A percentile compares a stretch with the other conserved stretches of the same genome.
phyloP scores from a whole-genome alignment of 495 filamentous ascomycete genomes.

The Gamarada debralockiae region DNA sequence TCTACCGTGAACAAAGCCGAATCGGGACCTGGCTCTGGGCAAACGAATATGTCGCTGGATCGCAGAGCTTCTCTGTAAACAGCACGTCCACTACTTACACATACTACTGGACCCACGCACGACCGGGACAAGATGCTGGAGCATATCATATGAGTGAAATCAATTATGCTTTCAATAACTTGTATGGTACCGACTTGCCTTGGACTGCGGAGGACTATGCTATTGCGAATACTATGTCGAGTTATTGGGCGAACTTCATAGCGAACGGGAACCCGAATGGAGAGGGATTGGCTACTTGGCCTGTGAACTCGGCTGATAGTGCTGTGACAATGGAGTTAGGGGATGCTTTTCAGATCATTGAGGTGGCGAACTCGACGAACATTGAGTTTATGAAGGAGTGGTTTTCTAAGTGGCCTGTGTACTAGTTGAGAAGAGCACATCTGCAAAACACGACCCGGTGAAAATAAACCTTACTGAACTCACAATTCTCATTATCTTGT shows the following conservation, averaged over 20 bases:
- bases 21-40: conserved; percentile 3
- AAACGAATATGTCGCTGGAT: background rate
- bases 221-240: conserved; percentile 3
- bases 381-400: conserved; percentile 7
- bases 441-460: too few species aligned
- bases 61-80: background rate
- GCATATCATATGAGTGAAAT: conserved; percentile 9
- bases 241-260: conserved; percentile 7
- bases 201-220: background rate
- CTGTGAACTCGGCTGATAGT: background rate
- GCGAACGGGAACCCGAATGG: conserved; percentile 2
- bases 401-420: conserved; percentile 7
- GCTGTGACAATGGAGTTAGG: conserved; percentile 2
- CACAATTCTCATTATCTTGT: too few species aligned
- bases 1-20: conserved; percentile 1
- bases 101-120: conserved; percentile 6
- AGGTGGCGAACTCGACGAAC: background rate
- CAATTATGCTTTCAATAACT: conserved; percentile 8
- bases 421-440: too few species aligned
- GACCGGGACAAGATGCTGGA: background rate
- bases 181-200: background rate
- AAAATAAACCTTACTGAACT: too few species aligned
- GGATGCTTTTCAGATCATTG: background rate
- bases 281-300: background rate
- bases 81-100: background rate